Conservation (phyloP, 306 rosid genomes). For the Cicer chorassanicum region DNA sequence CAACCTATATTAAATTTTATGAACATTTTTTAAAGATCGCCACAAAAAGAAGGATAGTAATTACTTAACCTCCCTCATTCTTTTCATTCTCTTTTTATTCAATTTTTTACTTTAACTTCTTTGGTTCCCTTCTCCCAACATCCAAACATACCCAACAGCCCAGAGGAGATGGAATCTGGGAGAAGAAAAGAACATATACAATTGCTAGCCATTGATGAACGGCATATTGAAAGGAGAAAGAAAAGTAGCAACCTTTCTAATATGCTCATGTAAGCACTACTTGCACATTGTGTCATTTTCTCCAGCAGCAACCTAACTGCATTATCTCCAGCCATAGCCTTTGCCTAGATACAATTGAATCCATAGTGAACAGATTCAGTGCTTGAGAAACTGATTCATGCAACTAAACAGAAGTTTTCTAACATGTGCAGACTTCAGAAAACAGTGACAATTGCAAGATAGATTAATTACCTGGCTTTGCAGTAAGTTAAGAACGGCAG, state of each 20-base stretch:
- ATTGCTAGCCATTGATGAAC: conserved; percentile 36
- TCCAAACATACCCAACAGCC: conserved; percentile 27
- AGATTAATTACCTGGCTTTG: conserved; percentile 80
- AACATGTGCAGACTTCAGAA: conserved; percentile 13
- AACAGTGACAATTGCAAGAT: conserved; percentile 16
- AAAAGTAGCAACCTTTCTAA: conserved; percentile 70
- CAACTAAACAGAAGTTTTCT: conserved; percentile 9
- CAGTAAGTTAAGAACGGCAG: conserved; percentile 91
- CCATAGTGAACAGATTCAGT: conserved; percentile 34
- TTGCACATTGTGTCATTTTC: conserved; percentile 90
- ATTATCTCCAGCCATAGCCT: conserved; percentile 99
- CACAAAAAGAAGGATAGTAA: conserved; percentile 10
- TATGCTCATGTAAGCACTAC: conserved; percentile 93
- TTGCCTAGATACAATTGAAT: conserved; percentile 67
- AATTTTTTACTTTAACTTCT: not conserved
- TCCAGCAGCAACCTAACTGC: conserved; percentile 90
- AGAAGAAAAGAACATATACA: conserved; percentile 13
- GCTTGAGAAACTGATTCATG: conserved; percentile 27
- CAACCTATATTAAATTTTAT: conserved; percentile 3
- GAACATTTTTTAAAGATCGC: conserved; percentile 3
- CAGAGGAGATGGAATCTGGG: conserved; percentile 24
- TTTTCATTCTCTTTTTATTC: not conserved
- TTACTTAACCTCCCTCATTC: conserved; percentile 11
- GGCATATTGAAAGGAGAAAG: conserved; percentile 1
- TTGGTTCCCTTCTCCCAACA: conserved; percentile 18